Evolutionary conservation across 768 basidiomycete genomes (phyloP), one percentile per base, ranked within the genome.

Genomic region (Fomitopsis pulvina): DNA sequence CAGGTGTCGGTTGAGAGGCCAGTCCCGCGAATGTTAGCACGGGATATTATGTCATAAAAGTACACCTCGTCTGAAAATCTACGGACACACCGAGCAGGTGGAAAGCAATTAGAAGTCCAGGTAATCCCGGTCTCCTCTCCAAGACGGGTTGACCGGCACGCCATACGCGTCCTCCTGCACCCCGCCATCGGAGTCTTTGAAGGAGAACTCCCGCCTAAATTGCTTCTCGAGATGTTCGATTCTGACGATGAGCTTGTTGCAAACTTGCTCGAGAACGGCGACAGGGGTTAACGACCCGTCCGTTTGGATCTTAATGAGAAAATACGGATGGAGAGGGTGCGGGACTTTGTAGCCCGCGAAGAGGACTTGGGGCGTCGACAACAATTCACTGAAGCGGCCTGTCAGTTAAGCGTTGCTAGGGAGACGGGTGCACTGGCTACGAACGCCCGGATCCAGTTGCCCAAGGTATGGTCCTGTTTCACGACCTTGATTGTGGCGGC

Each of bases 301-400:
- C 1, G 94, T 97, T 69, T 97, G 96, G 48, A 98, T 81, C 67
- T 96, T 97, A 67, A 99, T 80, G 50, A 90, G 75, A 70, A 98
- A 95, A 65, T 93, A 79, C 7, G 94, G 92, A 55, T 96, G 91
- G 20, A 95, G 81, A 1, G 96, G 95, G 61, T 97, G 96, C 0
- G 95, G 95, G 32, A 93, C 92, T 71, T 94, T 92, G 82, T 98
- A 98, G 1, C 96, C 96, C 1, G 94, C 94, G 64, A 98, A 98
- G 53, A 93, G 83, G 57, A 97, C 83, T 56, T 83, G 76, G 5
- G 90, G 86, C 79, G 88, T 87, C 7, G 83, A 69, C 28, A 97
- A 83, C 25, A 98, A 84, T 77, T 99, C 92, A 2, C 94, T 96
- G 42, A 16, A 12, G 28, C 27, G 27, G 20, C 34, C 29, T n/a